phyloP scores from a whole-genome alignment of 164 flowering plant genomes.

The Vitis vinifera region ASM3070453v1 NC_081813.1:18442001-18442500 shows the following conservation, averaged over 20 bases:
- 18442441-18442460: no score
- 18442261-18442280: slow-evolving; percentile 9
- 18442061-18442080: no score
- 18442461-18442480: no score
- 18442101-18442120: no score
- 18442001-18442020: no score
- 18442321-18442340: slow-evolving; percentile 24
- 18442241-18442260: slow-evolving; percentile 67
- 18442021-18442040: no score
- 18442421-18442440: neutral
- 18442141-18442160: no score
- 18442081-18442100: no score
- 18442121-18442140: no score
- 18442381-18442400: slow-evolving; percentile 24
- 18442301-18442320: slow-evolving; percentile 22
- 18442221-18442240: slow-evolving; percentile 83
- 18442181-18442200: no score
- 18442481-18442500: neutral
- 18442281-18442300: slow-evolving; percentile 30
- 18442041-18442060: no score
- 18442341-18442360: slow-evolving; percentile 35
- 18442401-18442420: slow-evolving; percentile 29
- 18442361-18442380: slow-evolving; percentile 22
- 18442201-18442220: slow-evolving; percentile 92
- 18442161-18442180: no score